Evolutionary conservation across 768 basidiomycete genomes (phyloP), one percentile per base, ranked within the genome.

Genomic region (Candolleomyces efflorescens): DNA sequence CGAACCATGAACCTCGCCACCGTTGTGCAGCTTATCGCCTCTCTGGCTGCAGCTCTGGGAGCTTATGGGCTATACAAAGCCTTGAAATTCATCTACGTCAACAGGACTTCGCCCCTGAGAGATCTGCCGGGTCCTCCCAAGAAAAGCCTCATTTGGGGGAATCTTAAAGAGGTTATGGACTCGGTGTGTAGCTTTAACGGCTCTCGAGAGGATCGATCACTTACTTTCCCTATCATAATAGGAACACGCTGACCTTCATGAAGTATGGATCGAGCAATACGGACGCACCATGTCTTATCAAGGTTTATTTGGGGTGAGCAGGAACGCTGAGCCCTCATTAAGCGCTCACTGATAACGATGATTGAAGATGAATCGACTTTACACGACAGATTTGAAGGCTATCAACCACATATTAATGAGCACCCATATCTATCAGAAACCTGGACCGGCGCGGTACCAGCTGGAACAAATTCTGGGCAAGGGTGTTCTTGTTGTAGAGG

Each of bases 381-480:
- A 77, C 65, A 87, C 85, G 0, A 67, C 74, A 47, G 90, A 90
- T 62, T 73, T 82, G 0, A 79, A 81, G 26, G 87, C 86, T 0
- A 49, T 91, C 26, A 75, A 78, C 39, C 82, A 90, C 64, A 72
- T 92, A 56, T 71, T 91, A 6, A 73, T 73, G 48, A 82, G 86
- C 57, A 70, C 69, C 23, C 66, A 77, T 26, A 69, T 73, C 41
- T 89, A 83, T 56, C 77, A 79, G 54, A 89, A 87, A 62, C 77
- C 85, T 0, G 71, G 73, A 3, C 62, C 66, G 0, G 60, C 68
- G 1, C 71, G 77, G 22, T 72, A 69, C 41, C 66, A 54, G n/a
- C 27, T 13, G 44, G 17, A 12, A 18, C 32, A 39, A 9, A 39
- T 9, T 39, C 38, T 6, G 12, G 43, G n/a, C 32, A 5, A 22